Base-by-base conservation (phyloP, 2,329 filamentous ascomycete genomes). In the Nemania serpens region DNA sequence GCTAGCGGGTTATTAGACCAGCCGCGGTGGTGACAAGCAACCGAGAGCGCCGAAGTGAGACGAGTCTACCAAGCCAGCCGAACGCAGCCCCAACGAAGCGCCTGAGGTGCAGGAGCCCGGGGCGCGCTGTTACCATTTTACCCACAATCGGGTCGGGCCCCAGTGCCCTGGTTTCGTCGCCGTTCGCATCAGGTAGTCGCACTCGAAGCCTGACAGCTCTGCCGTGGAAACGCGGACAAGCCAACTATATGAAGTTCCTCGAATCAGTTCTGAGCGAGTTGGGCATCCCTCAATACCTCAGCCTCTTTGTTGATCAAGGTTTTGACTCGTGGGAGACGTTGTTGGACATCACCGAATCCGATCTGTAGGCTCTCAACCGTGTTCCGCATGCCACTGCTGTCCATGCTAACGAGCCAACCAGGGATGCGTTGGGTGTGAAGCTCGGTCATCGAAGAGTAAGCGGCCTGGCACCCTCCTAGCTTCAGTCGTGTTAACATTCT, bases 241-340 rank as follows among this genome's bases (percentile, higher is more conserved):
- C 59, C 66, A 70, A 51, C 72, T 77, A 73, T 70, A 89, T 89
- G 86, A 85, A 82, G 82, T 71, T 78, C 77, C 80, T 95, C 70
- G 84, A 81, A 67, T 76, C 81, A 39, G 84, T 88, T 67, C 87
- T 94, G 73, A 83, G 85, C 77, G 89, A 91, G 81, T 81, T 94
- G 81, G 91, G 90, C 73, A 82, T 95, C 75, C 81, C 85, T 77
- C 89, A 93, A 76, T 94, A 95, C 77, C 83, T 91, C 61, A 82
- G 88, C 67, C 77, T 81, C 58, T 91, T 95, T 69, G 74, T 91
- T 45, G 86, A 91, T 55, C 90, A 94, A 75, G 91, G 91, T 2
- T 95, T 95, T 74, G 91, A 95, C 74, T 87, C 88, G 11, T 94
- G 91, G 91, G 89, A 92, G 36, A 93, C 88, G 1, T 88, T 94